Evolutionary conservation across 164 flowering plant genomes (phyloP).

Genomic region (Brasenia schreberi): DNA sequence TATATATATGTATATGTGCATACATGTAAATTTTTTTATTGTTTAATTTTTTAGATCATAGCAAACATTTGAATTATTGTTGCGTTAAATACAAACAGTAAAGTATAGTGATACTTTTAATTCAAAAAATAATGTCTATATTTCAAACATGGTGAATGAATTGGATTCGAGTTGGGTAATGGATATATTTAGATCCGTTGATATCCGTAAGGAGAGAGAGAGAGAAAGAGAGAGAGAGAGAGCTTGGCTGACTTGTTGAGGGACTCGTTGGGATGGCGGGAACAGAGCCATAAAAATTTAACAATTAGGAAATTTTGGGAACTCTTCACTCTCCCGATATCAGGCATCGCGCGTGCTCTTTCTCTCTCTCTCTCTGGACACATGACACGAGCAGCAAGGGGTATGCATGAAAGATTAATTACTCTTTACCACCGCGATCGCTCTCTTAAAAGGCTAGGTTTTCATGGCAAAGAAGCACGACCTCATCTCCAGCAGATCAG

Average conservation of each 20-base stretch:
- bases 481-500: neutral
- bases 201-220: too few species aligned
- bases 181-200: too few species aligned
- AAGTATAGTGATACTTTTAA: too few species aligned
- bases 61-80: too few species aligned
- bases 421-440: neutral
- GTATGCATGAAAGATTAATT: neutral
- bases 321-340: neutral
- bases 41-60: too few species aligned
- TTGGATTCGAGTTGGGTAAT: too few species aligned
- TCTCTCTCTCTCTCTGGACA: neutral
- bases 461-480: neutral
- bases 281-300: neutral
- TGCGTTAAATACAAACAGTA: too few species aligned
- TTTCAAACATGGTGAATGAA: too few species aligned
- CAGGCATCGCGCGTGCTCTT: neutral
- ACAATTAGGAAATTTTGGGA: neutral
- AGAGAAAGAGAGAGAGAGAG: too few species aligned
- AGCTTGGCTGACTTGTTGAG: neutral
- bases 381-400: neutral
- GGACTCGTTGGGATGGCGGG: neutral
- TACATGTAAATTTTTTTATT: too few species aligned
- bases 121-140: too few species aligned
- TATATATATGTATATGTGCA: too few species aligned
- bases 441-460: neutral